Percentiles rank a stretch among this genome's conserved stretches.
Evolutionary conservation across 257 asterid species (phyloP).

Genomic region (Parsonsia alboflavescens): DNA sequence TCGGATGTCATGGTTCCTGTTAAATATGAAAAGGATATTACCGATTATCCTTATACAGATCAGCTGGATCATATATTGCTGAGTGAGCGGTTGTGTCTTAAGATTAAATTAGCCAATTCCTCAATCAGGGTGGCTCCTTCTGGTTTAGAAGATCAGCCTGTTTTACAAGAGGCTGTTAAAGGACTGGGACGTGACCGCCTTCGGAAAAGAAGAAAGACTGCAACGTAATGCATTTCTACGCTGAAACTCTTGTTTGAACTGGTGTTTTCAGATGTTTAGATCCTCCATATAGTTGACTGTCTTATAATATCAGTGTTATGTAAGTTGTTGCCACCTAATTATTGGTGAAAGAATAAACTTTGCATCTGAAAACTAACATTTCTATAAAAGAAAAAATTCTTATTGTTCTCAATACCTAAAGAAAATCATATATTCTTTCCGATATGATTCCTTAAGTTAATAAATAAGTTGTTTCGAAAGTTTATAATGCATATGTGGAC

Average conservation of each 20-base stretch:
- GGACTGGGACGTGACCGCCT: conserved; percentile 38
- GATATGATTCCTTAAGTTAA: neutral
- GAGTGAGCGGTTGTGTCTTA: conserved; percentile 44
- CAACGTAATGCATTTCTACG: conserved; percentile 42
- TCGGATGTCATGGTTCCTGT: conserved; percentile 24
- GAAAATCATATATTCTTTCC: neutral
- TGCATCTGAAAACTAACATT: neutral
- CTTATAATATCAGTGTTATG: neutral
- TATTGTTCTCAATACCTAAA: neutral
- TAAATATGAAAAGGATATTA: conserved; percentile 41
- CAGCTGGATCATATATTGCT: conserved; percentile 68
- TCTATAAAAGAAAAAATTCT: neutral
- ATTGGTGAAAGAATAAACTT: neutral
- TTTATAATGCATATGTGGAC: neutral
- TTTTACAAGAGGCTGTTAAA: conserved; percentile 33
- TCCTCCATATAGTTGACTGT: neutral
- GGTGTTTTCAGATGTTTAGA: neutral
- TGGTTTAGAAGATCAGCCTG: conserved; percentile 24
- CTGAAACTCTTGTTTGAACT: neutral
- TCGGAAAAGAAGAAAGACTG: conserved; percentile 76
- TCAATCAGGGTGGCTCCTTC: conserved; percentile 27
- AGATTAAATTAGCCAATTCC: conserved; percentile 22
- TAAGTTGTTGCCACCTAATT: neutral
- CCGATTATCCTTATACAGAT: conserved; percentile 40
- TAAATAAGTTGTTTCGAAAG: neutral